These are phyloP conservation scores for Rosa rugosa DNA, from an alignment of 306 rosid genomes.

Conservation along the genomic window DNA sequence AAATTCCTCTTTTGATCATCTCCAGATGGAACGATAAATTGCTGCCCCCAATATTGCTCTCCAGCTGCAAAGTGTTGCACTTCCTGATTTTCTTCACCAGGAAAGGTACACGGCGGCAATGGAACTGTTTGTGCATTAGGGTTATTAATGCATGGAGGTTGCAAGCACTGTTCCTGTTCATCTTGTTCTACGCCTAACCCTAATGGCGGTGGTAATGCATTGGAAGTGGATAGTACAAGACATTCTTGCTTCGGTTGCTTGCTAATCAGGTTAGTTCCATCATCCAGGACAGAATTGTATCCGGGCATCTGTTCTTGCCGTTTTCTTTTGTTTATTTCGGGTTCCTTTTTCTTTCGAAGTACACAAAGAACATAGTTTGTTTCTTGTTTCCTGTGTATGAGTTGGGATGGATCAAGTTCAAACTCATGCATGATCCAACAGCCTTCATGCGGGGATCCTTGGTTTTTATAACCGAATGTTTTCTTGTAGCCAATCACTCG, in stretches of 20 bases:
- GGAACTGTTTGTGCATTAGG: not conserved
- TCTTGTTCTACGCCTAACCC: not conserved
- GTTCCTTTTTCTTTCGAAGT: not conserved
- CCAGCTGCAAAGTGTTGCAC: not conserved
- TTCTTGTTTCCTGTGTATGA: not conserved
- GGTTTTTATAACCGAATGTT: not conserved
- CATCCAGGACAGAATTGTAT: not conserved
- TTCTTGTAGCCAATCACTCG: not conserved
- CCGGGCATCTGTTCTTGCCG: not conserved
- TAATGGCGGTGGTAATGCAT: not conserved
- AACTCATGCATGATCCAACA: constrained; percentile 2
- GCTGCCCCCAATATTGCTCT: not conserved
- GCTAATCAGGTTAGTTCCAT: not conserved
- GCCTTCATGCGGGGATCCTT: not conserved
- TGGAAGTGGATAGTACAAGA: not conserved
- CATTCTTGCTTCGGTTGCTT: not conserved
- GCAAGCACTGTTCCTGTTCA: not conserved
- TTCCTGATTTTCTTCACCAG: not conserved
- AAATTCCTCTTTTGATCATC: not conserved
- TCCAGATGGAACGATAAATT: not conserved
- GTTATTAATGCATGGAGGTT: not conserved
- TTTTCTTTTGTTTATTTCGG: not conserved
- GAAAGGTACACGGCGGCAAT: not conserved
- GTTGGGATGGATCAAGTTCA: not conserved
- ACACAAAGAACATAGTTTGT: not conserved